Evolutionary conservation across 495 filamentous ascomycete genomes (phyloP).

Genomic region (Aspergillus campestris): DNA sequence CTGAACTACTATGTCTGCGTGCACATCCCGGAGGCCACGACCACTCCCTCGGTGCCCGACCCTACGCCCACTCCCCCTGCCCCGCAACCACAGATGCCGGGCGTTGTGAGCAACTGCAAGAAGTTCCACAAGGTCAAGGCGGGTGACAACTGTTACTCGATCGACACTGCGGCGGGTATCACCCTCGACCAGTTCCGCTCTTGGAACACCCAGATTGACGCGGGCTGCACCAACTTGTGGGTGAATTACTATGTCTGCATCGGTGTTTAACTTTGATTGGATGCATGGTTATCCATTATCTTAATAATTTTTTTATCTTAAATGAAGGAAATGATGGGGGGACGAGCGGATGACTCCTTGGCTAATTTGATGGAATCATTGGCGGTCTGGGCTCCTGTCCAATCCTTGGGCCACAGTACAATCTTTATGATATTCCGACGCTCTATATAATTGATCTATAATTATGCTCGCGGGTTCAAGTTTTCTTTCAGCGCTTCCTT

Average conservation of each 20-base stretch:
- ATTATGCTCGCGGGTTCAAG: too few species aligned
- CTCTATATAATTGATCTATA: too few species aligned
- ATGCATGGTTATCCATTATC: too few species aligned
- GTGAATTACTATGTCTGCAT: constrained; percentile 17
- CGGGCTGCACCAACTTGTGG: constrained; percentile 13
- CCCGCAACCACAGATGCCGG: constrained; percentile 26
- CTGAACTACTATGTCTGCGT: constrained; percentile 15
- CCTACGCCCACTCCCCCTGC: constrained; percentile 3
- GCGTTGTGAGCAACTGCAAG: constrained; percentile 31
- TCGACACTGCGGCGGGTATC: constrained; percentile 14
- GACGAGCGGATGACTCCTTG: too few species aligned
- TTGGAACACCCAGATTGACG: constrained; percentile 28
- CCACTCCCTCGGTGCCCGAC: neutral
- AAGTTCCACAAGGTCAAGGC: constrained; percentile 20
- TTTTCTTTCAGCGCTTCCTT: too few species aligned
- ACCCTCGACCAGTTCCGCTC: constrained; percentile 8
- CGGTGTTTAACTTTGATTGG: constrained; percentile 5
- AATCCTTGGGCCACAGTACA: too few species aligned
- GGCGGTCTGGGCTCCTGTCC: too few species aligned
- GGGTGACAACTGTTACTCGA: constrained; percentile 26
- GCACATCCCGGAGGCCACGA: constrained; percentile 5
- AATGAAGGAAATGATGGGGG: too few species aligned
- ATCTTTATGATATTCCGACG: too few species aligned
- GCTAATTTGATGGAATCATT: too few species aligned
- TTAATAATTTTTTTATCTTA: too few species aligned